Evolutionary conservation across 106 monocot genomes (phyloP), one percentile per base, ranked within the genome.

Genomic region (Xerophyta viscosa): DNA sequence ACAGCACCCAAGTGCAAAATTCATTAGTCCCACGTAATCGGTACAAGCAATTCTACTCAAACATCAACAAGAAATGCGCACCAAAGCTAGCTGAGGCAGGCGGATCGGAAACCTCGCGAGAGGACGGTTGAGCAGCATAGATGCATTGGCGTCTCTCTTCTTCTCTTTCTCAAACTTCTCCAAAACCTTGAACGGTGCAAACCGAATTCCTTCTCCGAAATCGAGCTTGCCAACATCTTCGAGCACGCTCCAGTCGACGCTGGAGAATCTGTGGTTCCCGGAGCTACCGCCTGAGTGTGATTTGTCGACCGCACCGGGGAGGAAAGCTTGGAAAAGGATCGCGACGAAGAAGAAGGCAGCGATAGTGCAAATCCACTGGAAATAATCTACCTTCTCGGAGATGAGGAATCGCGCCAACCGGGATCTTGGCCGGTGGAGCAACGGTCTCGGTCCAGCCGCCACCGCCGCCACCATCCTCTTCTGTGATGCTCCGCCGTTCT

Each of bases 341-440:
- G 72, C 61, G 0, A 85, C 76, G 52, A 79, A 63, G 79, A 80
- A 85, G 76, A 85, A 79, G 3, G 72, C 71, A 3, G 54, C 76
- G 8, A 55, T 61, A 6, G 72, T 60, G 72, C 60, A 72, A 29
- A 80, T 50, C 76, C 71, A 70, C 24, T 80, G 85, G 26, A 79
- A 62, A 61, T 72, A 72, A 57, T 76, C 75, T 23, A 85, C 75
- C 71, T 76, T 85, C 58, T 80, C 69, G 54, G 72, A 69, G 57
- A 80, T 75, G 27, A 80, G 60, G 72, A 85, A 69, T 12, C 85
- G 75, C 6, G 85, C 71, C 0, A 85, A 15, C 39, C 67, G 51
- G 29, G 85, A 85, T 65, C 85, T 67, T 24, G 63, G 48, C 48
- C 58, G 58, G 42, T 37, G 47, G 50, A 65, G 57, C 31, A 60